Percentiles rank a stretch among this genome's conserved stretches.
Evolutionary conservation across 352 stramenopile species (phyloP).

Genomic region (Pythium dissimile): DNA sequence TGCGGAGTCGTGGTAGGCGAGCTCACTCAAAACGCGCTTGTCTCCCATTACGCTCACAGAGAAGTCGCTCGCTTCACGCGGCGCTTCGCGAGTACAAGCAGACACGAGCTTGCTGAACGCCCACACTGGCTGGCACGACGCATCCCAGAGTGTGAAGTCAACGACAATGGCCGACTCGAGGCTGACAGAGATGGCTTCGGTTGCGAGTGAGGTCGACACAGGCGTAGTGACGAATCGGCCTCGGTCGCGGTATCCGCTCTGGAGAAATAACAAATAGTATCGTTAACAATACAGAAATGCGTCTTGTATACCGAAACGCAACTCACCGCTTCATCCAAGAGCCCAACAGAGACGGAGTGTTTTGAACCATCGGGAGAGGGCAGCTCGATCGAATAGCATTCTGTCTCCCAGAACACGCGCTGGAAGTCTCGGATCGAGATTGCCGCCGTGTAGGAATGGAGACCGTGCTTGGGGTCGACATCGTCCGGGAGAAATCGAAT

Average conservation of each 20-base stretch:
- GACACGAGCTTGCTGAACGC: slow-evolving; percentile 33
- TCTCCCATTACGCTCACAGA: slow-evolving; percentile 20
- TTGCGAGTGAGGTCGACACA: slow-evolving; percentile 27
- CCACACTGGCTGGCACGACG: slow-evolving; percentile 45
- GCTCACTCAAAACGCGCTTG: slow-evolving; percentile 11
- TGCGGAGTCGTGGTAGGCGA: slow-evolving; percentile 26
- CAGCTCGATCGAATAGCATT: slow-evolving; percentile 32
- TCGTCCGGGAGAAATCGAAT: slow-evolving; percentile 33
- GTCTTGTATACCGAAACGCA: neutral
- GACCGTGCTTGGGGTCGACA: slow-evolving; percentile 35
- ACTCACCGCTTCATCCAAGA: slow-evolving; percentile 38
- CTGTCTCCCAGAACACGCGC: slow-evolving; percentile 44
- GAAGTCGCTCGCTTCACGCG: slow-evolving; percentile 14
- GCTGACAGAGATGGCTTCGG: slow-evolving; percentile 37
- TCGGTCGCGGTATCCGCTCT: slow-evolving; percentile 38
- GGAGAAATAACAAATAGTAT: neutral
- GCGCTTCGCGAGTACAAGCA: slow-evolving; percentile 3
- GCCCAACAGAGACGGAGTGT: slow-evolving; percentile 16
- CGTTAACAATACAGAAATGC: neutral
- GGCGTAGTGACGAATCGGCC: slow-evolving; percentile 25
- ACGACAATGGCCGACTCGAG: slow-evolving; percentile 42
- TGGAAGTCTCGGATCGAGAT: slow-evolving; percentile 43
- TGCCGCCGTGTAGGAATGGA: slow-evolving; percentile 47
- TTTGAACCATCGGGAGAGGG: neutral
- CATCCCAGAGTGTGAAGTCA: slow-evolving; percentile 58